Base-by-base conservation (phyloP, 139 green algal species). In the Tetradesmus obliquus region DNA sequence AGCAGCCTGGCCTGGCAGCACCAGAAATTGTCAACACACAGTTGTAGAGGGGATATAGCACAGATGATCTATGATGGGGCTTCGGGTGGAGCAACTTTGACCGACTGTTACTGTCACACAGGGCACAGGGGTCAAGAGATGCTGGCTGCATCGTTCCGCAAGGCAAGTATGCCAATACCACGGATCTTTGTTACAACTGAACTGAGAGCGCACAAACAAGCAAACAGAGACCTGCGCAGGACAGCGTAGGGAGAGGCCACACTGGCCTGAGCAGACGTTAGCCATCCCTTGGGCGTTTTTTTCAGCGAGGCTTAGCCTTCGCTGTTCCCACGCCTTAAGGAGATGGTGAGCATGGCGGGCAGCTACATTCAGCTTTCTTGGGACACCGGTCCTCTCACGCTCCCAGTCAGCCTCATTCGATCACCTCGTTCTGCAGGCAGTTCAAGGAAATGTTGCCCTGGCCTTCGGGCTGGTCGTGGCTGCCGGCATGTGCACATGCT, bases 401-500 rank as follows among this genome's bases (percentile, higher is more conserved):
- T 24, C n/a, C 2, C 66, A 19, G 66, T 76, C 60, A 24, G 15
- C 66, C 66, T 76, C 2, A 76, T 76, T 6, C 5, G 8, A 17
- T 76, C 3, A 3, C 17, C 17, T 76, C 17, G 17, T 57, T 15
- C 3, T 60, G 62, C 62, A 89, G 84, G 84, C 84, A 66, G 15
- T 81, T 9, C 32, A 89, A 66, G 55, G 84, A 71, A 76, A 81
- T 58, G n/a, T 97, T 10, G 95, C 85, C 55, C 83, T 97, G 13
- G 96, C 96, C 1, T 97, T 97, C 82, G 95, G 92, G 20, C 93
- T 97, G 3, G 94, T 96, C n/a, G 82, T 95, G 4, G 93, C 92
- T 0, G 96, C 96, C 1, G 96, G 95, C 12, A 45, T 94, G 24
- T 93, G 62, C 85, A 97, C 96, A 57, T 93, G 84, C 3, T 85